These are phyloP conservation scores for Furcasterigmium sp. DNA, from an alignment of 2,329 filamentous ascomycete genomes.

Conservation along the genomic window DNA sequence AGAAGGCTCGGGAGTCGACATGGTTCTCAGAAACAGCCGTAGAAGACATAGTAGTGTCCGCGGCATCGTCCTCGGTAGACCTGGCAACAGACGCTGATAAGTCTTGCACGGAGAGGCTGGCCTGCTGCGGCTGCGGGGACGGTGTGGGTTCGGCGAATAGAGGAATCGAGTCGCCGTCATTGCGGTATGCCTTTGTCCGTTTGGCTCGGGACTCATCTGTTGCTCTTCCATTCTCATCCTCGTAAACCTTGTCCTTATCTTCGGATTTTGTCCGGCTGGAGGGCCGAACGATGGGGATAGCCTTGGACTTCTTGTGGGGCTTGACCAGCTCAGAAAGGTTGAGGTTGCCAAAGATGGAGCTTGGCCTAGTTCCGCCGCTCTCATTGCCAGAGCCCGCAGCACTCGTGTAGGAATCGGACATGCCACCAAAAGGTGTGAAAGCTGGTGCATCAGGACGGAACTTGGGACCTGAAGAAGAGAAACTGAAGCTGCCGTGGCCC, in stretches of 20 bases:
- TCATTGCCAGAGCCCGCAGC: slow-evolving; percentile 38
- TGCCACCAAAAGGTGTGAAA: slow-evolving; percentile 59
- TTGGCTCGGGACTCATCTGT: slow-evolving; percentile 67
- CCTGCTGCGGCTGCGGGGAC: slow-evolving; percentile 18
- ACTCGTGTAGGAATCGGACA: slow-evolving; percentile 43
- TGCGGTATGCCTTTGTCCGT: slow-evolving; percentile 60
- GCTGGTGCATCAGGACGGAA: slow-evolving; percentile 73
- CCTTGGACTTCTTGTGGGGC: slow-evolving; percentile 69
- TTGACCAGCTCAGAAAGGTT: slow-evolving; percentile 58
- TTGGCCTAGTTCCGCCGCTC: slow-evolving; percentile 30
- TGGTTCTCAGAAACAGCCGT: slow-evolving; percentile 43
- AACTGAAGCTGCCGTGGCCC: slow-evolving; percentile 58
- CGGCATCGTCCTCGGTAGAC: slow-evolving; percentile 34
- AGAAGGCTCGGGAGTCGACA: slow-evolving; percentile 45
- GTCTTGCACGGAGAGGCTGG: slow-evolving; percentile 5
- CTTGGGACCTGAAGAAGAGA: slow-evolving; percentile 59
- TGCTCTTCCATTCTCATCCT: slow-evolving; percentile 57
- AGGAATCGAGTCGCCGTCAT: slow-evolving; percentile 68
- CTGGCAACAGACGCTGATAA: slow-evolving; percentile 5
- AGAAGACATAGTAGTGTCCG: slow-evolving; percentile 50
- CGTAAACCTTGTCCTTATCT: slow-evolving; percentile 19
- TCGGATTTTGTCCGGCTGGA: slow-evolving; percentile 34
- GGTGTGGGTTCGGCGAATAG: slow-evolving; percentile 58
- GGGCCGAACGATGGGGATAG: slow-evolving; percentile 73
- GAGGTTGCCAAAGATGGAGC: slow-evolving; percentile 64